Evolutionary conservation across 73 alveolate genomes (phyloP).

Genomic region (Tetrahymena elliotti): DNA sequence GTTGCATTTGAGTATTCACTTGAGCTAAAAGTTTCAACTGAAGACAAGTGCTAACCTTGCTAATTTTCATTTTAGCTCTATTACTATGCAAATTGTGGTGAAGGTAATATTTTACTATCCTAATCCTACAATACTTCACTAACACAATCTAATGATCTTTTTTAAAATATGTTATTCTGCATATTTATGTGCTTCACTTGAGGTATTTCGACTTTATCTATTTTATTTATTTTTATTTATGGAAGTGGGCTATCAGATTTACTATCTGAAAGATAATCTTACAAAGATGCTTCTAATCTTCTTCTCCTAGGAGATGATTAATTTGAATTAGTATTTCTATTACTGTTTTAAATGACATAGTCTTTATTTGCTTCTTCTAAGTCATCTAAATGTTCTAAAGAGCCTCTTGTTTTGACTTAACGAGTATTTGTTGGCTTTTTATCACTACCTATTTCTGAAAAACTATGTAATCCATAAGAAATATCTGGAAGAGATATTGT

Average conservation of each 20-base stretch:
- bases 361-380: background rate
- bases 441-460: background rate
- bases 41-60: background rate
- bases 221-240: background rate
- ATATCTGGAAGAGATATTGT: background rate
- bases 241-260: background rate
- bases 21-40: background rate
- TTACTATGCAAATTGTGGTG: background rate
- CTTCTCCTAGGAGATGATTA: background rate
- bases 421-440: background rate
- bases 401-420: background rate
- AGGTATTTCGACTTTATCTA: background rate
- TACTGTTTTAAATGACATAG: background rate
- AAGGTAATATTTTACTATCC: background rate
- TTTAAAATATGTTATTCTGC: background rate
- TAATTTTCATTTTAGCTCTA: background rate
- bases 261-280: background rate
- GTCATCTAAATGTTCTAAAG: background rate
- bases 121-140: background rate
- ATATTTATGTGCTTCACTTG: background rate
- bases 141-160: background rate
- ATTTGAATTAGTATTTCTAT: background rate
- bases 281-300: background rate
- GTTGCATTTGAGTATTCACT: background rate
- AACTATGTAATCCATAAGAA: background rate